These are phyloP conservation scores for Cytospora piceae DNA, from an alignment of 2,329 filamentous ascomycete genomes.

Conservation along the genomic window DNA sequence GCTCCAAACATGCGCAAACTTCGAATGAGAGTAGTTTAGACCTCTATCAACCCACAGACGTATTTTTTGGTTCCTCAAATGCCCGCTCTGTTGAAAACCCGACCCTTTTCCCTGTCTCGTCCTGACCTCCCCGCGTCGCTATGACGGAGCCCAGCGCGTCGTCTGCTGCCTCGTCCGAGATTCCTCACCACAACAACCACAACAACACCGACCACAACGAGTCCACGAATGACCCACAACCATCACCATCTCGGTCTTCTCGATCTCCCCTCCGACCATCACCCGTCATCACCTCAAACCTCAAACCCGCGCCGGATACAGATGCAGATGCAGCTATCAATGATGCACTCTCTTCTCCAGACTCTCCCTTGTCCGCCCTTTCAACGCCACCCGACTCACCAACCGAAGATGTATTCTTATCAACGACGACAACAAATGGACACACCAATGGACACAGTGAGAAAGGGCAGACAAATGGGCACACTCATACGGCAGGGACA, in stretches of 20 bases:
- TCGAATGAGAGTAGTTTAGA: slow-evolving; percentile 50
- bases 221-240: background rate
- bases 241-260: background rate
- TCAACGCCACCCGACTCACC: slow-evolving; percentile 26
- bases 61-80: slow-evolving; percentile 61
- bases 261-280: slow-evolving; percentile 11
- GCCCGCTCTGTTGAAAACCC: slow-evolving; percentile 59
- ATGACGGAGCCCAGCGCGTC: slow-evolving; percentile 57
- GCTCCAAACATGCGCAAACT: slow-evolving; percentile 60
- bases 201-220: background rate
- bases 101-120: slow-evolving; percentile 49
- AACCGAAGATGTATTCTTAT: slow-evolving; percentile 2
- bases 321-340: slow-evolving; percentile 10
- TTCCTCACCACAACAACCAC: background rate
- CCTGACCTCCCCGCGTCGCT: slow-evolving; percentile 48
- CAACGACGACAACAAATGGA: slow-evolving; percentile 2
- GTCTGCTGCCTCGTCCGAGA: slow-evolving; percentile 21
- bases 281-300: slow-evolving; percentile 20
- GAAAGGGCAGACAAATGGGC: slow-evolving; percentile 32
- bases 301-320: background rate
- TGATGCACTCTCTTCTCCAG: slow-evolving; percentile 16
- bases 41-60: slow-evolving; percentile 55
- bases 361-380: slow-evolving; percentile 28
- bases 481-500: slow-evolving; percentile 30
- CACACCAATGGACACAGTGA: slow-evolving; percentile 37